Evolutionary conservation across 1,139 yeast genomes (phyloP), one percentile per base, ranked within the genome.

Genomic region (Scheffersomyces illinoinensis): DNA sequence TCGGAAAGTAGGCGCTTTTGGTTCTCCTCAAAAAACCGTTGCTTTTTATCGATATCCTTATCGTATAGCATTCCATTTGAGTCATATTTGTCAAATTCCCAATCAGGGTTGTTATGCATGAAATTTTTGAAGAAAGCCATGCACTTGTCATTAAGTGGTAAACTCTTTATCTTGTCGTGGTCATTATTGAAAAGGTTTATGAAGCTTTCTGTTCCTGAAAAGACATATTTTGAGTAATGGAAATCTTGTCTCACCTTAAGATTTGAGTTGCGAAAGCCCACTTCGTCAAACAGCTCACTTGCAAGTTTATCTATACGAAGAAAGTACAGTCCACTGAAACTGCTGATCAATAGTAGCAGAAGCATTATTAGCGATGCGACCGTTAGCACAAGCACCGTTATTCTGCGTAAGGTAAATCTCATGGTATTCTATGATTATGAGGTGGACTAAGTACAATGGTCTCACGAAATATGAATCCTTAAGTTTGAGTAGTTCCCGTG

Each of bases 171-270:
- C 48, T 54, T 57, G 10, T 62, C 62, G 33, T 64, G 51, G 50
- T 59, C 62, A 23, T 63, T 55, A 7, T 60, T 56, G 39, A 67
- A 65, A 2, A 60, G 54, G 24, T 56, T 47, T 17, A 65, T 61
- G 54, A 76, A 74, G 5, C 65, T 63, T 10, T 69, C 66, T 57
- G 71, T 69, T 17, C 69, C 70, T 33, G 66, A 59, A 63, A 65
- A 77, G 56, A 66, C 58, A 61, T 77, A 78, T n/a, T 73, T 72
- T 48, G 73, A 61, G 60, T 68, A 74, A 60, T 78, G 81, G 48
- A 78, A 61, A 5, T 60, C 56, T 5, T 63, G 54, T 24, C 76
- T 66, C 1, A 71, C 64, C 5, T 52, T 52, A 17, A 54, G 20
- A 57, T 76, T 77, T 47, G 61, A 58, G 4, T 47, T 52, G n/a